Percentiles rank a stretch among this genome's conserved stretches.
Evolutionary conservation across 2,329 filamentous ascomycete genomes (phyloP).

Genomic region (Colletotrichum abscissum): DNA sequence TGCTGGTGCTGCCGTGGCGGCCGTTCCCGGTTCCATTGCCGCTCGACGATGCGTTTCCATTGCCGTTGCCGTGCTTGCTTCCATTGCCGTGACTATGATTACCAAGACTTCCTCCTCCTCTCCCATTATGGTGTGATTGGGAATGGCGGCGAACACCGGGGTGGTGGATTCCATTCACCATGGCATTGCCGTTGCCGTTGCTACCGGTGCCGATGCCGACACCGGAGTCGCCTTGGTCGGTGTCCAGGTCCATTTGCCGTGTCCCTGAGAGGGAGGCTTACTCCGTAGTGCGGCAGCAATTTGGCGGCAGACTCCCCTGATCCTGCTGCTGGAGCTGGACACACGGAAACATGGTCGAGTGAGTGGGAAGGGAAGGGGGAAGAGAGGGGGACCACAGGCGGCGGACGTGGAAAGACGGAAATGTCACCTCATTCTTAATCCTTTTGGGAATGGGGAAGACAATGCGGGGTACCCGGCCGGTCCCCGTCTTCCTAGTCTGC

Average conservation of each 20-base stretch:
- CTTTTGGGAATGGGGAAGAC: conserved; percentile 27
- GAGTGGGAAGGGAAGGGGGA: conserved; percentile 3
- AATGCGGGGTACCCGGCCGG: conserved; percentile 30
- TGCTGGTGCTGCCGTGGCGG: conserved; percentile 1
- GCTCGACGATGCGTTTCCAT: neutral
- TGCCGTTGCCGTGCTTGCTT: neutral
- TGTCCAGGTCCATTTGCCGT: conserved; percentile 27
- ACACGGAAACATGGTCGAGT: conserved; percentile 32
- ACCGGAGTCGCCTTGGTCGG: conserved; percentile 30
- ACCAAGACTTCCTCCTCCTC: neutral
- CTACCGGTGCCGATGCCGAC: conserved; percentile 27
- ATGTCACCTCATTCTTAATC: conserved; percentile 35
- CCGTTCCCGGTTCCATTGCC: neutral
- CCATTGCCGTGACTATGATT: neutral
- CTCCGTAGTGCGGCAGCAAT: conserved; percentile 13
- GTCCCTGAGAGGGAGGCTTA: neutral
- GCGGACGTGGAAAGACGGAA: conserved; percentile 25
- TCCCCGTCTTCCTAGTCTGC: neutral
- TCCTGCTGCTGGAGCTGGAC: conserved; percentile 30
- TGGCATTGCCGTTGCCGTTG: conserved; percentile 6
- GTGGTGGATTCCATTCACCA: neutral
- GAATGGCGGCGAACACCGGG: conserved; percentile 22
- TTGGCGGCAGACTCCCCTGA: conserved; percentile 28
- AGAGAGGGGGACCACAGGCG: conserved; percentile 21
- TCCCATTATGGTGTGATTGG: conserved; percentile 22